Base-by-base conservation (phyloP, 441 rosid genomes). In the Syzygium malaccense region DNA sequence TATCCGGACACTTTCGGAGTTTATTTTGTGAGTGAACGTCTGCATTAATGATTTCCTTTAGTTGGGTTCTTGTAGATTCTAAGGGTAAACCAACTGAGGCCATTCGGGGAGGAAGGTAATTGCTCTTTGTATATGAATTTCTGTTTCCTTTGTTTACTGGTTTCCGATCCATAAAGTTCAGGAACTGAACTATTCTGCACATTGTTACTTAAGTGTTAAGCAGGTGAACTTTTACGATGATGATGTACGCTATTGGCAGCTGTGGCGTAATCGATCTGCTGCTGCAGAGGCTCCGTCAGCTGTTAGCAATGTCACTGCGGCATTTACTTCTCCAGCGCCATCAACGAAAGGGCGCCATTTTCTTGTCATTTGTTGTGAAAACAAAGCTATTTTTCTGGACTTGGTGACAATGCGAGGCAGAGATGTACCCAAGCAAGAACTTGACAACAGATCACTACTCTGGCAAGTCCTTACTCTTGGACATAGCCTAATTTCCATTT, bases 321-420 rank as follows among this genome's bases (percentile, higher is more conserved):
- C 96, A 55, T 97, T 97, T 90, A 88, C 97, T 56, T 95, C 99
- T 88, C 98, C 97, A 60, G 95, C 98, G 79, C 96, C 99, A 6
- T 95, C 99, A 17, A 98, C 99, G 85, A 98, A 95, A 92, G 99
- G 99, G 71, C 93, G 99, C 66, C 99, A 98, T 93, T 98, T 98
- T 92, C 96, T 98, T 92, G 99, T 98, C 88, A 96, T 97, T 83
- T 98, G 99, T 87, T 97, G 99, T 87, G 98, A 95, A 94, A 97
- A 98, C 91, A 98, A 98, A 91, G 99, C 98, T 58, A 96, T 97
- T 88, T 98, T 98, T 91, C 90, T 98, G 95, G 99, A 98, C 89
- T 92, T 98, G 95, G 99, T 98, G 58, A 95, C 99, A 26, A 97
- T 98, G 99, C 98, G 98, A 48, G 97, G 99, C 87, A 98, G 99